These are phyloP conservation scores for Chalaropsis ovoidea DNA, from an alignment of 2,329 filamentous ascomycete genomes.

Conservation along the genomic window DNA sequence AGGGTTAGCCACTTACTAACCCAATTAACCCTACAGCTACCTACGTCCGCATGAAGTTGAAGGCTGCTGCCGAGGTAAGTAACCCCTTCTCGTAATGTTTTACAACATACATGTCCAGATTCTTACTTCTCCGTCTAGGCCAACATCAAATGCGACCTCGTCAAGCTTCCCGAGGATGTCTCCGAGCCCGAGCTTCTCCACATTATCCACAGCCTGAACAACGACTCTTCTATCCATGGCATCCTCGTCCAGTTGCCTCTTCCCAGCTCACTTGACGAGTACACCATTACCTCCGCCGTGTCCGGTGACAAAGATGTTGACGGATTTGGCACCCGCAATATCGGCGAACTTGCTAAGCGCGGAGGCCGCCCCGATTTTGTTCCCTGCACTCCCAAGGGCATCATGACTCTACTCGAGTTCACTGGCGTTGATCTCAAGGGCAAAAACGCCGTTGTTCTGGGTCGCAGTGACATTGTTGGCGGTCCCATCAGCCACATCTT, in stretches of 20 bases:
- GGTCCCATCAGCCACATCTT: constrained; percentile 93
- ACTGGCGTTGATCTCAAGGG: constrained; percentile 72
- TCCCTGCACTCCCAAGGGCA: constrained; percentile 92
- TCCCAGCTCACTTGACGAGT: constrained; percentile 81
- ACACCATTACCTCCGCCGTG: constrained; percentile 79
- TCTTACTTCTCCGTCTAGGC: constrained; percentile 45
- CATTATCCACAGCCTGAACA: constrained; percentile 71
- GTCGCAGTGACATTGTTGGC: constrained; percentile 92
- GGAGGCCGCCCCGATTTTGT: constrained; percentile 82
- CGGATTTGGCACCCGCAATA: constrained; percentile 87
- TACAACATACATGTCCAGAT: neutral
- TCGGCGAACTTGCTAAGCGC: constrained; percentile 92
- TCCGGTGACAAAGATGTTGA: constrained; percentile 94
- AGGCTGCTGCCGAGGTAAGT: constrained; percentile 79
- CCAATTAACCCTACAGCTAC: constrained; percentile 52
- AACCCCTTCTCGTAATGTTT: neutral
- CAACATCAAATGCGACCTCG: constrained; percentile 76
- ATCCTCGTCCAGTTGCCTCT: constrained; percentile 90
- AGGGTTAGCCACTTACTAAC: constrained; percentile 15
- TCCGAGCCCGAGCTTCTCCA: constrained; percentile 79
- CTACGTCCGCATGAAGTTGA: constrained; percentile 99
- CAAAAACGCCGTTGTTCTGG: constrained; percentile 89
- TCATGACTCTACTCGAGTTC: constrained; percentile 84
- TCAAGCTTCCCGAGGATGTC: constrained; percentile 72
- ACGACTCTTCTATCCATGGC: constrained; percentile 75